A percentile compares a stretch with the other conserved stretches of the same genome.
These are phyloP conservation scores for Annulohypoxylon maeteangense DNA, from an alignment of 495 filamentous ascomycete genomes.

Conservation along the genomic window DNA sequence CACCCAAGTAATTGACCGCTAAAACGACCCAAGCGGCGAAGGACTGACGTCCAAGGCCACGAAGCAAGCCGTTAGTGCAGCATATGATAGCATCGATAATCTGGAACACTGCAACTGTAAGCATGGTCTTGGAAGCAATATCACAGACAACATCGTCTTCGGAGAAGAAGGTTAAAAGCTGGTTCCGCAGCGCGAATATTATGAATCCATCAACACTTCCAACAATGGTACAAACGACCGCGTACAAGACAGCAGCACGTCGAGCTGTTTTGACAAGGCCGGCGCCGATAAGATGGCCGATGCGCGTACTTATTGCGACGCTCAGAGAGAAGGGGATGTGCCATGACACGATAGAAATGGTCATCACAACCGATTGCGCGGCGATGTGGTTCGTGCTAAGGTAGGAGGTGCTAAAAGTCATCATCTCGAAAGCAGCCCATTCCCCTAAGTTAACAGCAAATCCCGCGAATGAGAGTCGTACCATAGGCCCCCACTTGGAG, in stretches of 20 bases:
- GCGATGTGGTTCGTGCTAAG: conserved; percentile 64
- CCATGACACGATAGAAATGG: conserved; percentile 69
- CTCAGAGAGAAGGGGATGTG: conserved; percentile 74
- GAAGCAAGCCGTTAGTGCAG: conserved; percentile 73
- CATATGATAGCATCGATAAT: conserved; percentile 49
- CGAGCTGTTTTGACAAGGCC: conserved; percentile 48
- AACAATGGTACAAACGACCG: conserved; percentile 44
- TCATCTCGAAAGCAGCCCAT: conserved; percentile 66
- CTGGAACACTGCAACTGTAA: conserved; percentile 56
- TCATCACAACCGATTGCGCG: conserved; percentile 73
- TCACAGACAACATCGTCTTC: conserved; percentile 47
- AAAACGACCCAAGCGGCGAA: conserved; percentile 78
- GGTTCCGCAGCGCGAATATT: conserved; percentile 47
- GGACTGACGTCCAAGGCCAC: conserved; percentile 74
- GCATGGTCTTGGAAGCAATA: conserved; percentile 43
- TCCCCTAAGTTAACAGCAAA: conserved; percentile 67
- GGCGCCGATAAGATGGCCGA: conserved; percentile 72
- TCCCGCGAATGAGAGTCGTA: conserved; percentile 66
- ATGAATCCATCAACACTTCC: conserved; percentile 50
- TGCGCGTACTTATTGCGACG: conserved; percentile 70
- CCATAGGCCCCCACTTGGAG: conserved; percentile 66
- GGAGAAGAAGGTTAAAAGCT: conserved; percentile 52
- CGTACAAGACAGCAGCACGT: conserved; percentile 45
- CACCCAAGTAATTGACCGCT: conserved; percentile 76
- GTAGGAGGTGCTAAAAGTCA: conserved; percentile 63